Evolutionary conservation across 768 basidiomycete species (phyloP).

Genomic region (Suillus occidentalis): DNA sequence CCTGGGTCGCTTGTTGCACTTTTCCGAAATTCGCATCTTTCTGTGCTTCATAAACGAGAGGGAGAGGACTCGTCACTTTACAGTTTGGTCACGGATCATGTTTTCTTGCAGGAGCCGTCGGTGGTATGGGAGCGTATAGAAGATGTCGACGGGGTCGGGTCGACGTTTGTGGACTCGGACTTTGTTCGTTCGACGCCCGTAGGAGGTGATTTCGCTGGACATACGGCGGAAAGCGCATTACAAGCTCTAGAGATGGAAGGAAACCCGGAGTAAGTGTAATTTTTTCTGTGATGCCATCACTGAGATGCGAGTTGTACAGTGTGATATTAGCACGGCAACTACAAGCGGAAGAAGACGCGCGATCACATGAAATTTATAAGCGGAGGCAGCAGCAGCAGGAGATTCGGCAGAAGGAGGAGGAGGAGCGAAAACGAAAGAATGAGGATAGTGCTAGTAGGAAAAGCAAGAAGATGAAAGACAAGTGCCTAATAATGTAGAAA

Average conservation of each 20-base stretch:
- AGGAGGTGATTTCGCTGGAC: slow-evolving; percentile 81
- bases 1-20: slow-evolving; percentile 74
- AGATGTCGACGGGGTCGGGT: slow-evolving; percentile 79
- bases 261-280: slow-evolving; percentile 59
- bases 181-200: slow-evolving; percentile 64
- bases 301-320: slow-evolving; percentile 35
- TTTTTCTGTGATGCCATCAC: not conserved
- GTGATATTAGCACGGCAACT: slow-evolving; percentile 70
- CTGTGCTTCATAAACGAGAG: slow-evolving; percentile 71
- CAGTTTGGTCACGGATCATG: slow-evolving; percentile 82
- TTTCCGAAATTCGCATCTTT: slow-evolving; percentile 88
- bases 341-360: slow-evolving; percentile 77
- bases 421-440: slow-evolving; percentile 27
- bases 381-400: slow-evolving; percentile 30
- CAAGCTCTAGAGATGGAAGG: slow-evolving; percentile 46
- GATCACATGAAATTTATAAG: slow-evolving; percentile 40
- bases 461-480: slow-evolving; percentile 42
- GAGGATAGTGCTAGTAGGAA: slow-evolving; percentile 30
- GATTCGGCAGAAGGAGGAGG: slow-evolving; percentile 5
- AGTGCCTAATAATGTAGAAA: slow-evolving; percentile 59
- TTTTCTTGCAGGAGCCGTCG: slow-evolving; percentile 72
- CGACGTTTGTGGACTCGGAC: slow-evolving; percentile 75
- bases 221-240: slow-evolving; percentile 62
- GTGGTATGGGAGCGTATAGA: slow-evolving; percentile 92
- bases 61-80: slow-evolving; percentile 56